Percentiles rank a stretch among this genome's conserved stretches.
These are phyloP conservation scores for Phalaenopsis hybrid DNA, from an alignment of 116 monocot species.

Conservation along the genomic window DNA sequence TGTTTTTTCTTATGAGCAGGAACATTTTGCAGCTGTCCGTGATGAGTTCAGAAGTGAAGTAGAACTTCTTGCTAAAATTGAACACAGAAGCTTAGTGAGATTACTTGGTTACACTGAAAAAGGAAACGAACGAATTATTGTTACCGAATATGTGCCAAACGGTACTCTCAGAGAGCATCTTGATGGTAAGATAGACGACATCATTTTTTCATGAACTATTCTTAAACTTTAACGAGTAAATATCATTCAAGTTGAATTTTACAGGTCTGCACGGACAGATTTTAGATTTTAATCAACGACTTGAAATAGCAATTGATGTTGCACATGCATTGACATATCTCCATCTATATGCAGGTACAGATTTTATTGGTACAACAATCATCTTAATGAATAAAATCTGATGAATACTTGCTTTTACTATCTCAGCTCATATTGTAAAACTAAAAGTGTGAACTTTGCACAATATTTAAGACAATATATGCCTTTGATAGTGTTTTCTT, in stretches of 20 bases:
- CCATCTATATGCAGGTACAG: constrained; percentile 60
- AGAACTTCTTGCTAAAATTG: constrained; percentile 63
- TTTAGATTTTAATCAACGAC: constrained; percentile 42
- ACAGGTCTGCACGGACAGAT: constrained; percentile 35
- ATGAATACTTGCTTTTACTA: not conserved
- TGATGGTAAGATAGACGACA: constrained; percentile 45
- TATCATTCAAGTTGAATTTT: not conserved
- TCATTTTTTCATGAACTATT: not conserved
- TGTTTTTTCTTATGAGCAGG: constrained; percentile 13
- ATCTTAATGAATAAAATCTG: not conserved
- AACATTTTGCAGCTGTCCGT: constrained; percentile 11
- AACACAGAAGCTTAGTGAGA: constrained; percentile 79
- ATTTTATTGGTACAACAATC: not conserved
- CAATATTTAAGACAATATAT: not conserved
- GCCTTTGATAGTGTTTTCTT: too few relatives aligned
- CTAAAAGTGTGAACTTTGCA: not conserved
- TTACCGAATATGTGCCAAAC: constrained; percentile 80
- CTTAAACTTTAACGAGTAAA: not conserved
- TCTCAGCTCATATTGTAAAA: not conserved
- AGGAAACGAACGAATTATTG: constrained; percentile 64
- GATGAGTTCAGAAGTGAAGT: constrained; percentile 86
- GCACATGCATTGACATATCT: constrained; percentile 66
- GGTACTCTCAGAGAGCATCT: constrained; percentile 89
- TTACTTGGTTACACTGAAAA: constrained; percentile 68
- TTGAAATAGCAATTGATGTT: constrained; percentile 65